Conservation (phyloP, 495 filamentous ascomycete genomes). For the Sabuloglossum arenarium region DNA sequence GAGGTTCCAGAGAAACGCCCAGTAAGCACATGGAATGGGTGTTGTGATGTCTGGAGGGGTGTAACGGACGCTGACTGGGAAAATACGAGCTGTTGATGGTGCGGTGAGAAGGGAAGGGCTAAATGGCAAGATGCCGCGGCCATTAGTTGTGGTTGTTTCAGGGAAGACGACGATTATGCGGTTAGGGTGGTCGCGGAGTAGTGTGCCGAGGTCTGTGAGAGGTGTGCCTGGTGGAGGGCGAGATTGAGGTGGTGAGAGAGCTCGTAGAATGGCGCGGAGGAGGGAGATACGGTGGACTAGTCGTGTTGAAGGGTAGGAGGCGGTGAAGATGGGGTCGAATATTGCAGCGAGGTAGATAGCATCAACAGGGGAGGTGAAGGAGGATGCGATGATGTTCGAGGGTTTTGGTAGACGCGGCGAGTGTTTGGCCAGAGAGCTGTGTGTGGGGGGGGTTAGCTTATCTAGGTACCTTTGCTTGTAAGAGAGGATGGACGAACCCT, state of each 20-base stretch:
- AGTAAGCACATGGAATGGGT: constrained; percentile 52
- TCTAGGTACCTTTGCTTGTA: too few relatives aligned
- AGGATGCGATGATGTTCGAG: constrained; percentile 64
- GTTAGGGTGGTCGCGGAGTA: constrained; percentile 45
- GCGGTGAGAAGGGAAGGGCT: constrained; percentile 48
- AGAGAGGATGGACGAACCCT: constrained; percentile 30
- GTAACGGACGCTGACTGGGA: constrained; percentile 76
- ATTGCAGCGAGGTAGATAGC: constrained; percentile 89
- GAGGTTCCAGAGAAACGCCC: constrained; percentile 61
- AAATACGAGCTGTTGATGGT: constrained; percentile 47
- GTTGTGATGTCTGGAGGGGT: constrained; percentile 78
- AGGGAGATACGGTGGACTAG: constrained; percentile 60
- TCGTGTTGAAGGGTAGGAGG: constrained; percentile 49
- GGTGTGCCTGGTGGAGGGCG: constrained; percentile 24
- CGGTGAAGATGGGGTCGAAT: constrained; percentile 87
- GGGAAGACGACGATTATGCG: constrained; percentile 71
- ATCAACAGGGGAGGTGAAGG: constrained; percentile 82
- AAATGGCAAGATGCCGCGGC: constrained; percentile 70
- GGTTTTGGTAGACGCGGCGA: constrained; percentile 49
- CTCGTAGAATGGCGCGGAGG: constrained; percentile 46
- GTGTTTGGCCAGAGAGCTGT: constrained; percentile 26
- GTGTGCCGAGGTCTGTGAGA: constrained; percentile 35
- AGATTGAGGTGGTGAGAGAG: constrained; percentile 39
- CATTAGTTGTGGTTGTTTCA: constrained; percentile 86
- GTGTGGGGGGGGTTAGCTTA: not conserved